Conservation (phyloP, 306 rosid species). For the Rubus parviflorus region DNA sequence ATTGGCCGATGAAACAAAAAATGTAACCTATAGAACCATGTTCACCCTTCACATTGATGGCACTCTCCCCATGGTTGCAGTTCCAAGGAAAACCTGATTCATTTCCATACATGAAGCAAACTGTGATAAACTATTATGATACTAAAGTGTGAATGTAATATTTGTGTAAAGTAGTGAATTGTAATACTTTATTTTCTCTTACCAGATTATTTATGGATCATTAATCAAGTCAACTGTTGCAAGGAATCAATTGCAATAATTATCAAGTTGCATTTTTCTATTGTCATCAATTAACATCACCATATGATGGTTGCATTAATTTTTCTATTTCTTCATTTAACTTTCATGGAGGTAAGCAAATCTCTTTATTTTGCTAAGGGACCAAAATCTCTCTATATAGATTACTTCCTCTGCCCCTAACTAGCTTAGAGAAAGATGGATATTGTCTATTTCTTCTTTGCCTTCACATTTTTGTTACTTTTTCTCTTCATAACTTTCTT, state of each 20-base stretch:
- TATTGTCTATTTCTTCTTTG: constrained; percentile 28
- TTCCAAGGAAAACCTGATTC: constrained; percentile 33
- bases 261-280: not conserved
- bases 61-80: constrained; percentile 51
- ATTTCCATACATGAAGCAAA: not conserved
- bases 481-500: constrained; percentile 24
- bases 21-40: constrained; percentile 54
- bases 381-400: not conserved
- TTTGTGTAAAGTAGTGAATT: not conserved
- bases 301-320: not conserved
- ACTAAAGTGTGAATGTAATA: not conserved
- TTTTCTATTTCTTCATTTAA: not conserved
- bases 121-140: not conserved
- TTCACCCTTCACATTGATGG: constrained; percentile 70
- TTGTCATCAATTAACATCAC: not conserved
- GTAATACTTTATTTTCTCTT: not conserved
- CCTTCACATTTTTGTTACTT: constrained; percentile 28
- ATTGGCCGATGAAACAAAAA: constrained; percentile 35
- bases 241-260: not conserved
- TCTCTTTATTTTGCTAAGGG: not conserved
- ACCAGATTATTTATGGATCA: not conserved
- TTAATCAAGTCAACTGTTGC: not conserved
- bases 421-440: constrained; percentile 29
- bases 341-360: not conserved
- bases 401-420: constrained; percentile 4